Base-by-base conservation (phyloP, 305 asterid genomes). In the Fraxinus paxiana region DNA sequence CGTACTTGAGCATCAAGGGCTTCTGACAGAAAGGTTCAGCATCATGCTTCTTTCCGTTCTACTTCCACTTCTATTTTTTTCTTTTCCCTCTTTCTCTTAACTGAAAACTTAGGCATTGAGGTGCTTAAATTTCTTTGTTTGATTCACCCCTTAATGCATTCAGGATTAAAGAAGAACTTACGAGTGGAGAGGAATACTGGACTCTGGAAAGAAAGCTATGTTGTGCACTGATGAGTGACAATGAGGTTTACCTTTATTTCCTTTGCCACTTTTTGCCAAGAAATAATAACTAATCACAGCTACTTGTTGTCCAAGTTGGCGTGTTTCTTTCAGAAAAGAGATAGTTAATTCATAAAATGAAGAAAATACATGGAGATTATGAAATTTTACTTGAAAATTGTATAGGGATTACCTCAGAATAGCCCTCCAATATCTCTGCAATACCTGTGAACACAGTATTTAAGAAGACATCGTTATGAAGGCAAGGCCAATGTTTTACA, bases 141-240 rank as follows among this genome's bases (percentile, higher is more conserved):
- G 35, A 20, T 81, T 51, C 82, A 46, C 51, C 78, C 24, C 51
- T 34, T 37, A 13, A 10, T 73, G 41, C 38, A 7, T 79, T 75
- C 83, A 96, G 99, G 91, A 90, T 94, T 79, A 79, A 26, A 54
- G 91, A 89, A 85, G 99, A 96, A 89, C 87, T 94, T 75, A 88
- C 82, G 38, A 75, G 82, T 38, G 99, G 98, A 82, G 91, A 80
- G 84, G 95, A 96, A 81, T 96, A 96, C 85, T 96, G 98, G 98
- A 87, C 89, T 77, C 88, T 96, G 69, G 99, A 96, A 87, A 94
- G 98, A 87, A 94, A 91, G 87, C 89, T 96, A 35, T 96, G 98
- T 59, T 51, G 73, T 91, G 86, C 94, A 48, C 82, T 88, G 56
- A 85, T 74, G 80, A 88, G 86, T 81, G 89, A 90, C 84, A 65